A percentile compares a stretch with the other conserved stretches of the same genome.
Conservation (phyloP, 2,329 filamentous ascomycete genomes). For the Cadophora malorum region DNA sequence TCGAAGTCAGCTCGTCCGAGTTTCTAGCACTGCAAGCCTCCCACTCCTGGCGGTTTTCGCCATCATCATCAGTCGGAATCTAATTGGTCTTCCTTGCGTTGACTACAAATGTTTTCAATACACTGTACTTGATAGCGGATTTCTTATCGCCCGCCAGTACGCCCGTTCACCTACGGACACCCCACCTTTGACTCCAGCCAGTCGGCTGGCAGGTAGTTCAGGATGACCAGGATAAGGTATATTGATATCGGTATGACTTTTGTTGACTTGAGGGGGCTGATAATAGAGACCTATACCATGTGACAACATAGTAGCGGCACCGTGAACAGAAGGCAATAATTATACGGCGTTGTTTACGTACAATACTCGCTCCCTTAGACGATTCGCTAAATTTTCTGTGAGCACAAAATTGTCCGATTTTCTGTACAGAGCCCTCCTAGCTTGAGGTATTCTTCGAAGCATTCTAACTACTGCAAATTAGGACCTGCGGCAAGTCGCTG, state of each 20-base stretch:
- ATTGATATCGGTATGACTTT: background rate
- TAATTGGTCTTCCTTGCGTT: conserved; percentile 9
- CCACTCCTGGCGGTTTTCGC: conserved; percentile 9
- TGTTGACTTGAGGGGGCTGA: background rate
- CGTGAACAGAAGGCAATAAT: background rate
- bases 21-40: background rate
- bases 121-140: background rate
- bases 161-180: conserved; percentile 4
- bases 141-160: conserved; percentile 1
- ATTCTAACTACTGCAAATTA: background rate
- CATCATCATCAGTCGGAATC: background rate
- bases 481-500: background rate
- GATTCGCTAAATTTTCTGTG: background rate
- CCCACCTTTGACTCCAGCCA: conserved; percentile 10
- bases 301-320: background rate
- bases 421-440: background rate
- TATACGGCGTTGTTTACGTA: background rate
- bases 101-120: background rate
- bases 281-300: background rate
- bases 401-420: background rate
- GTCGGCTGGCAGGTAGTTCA: background rate
- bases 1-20: background rate
- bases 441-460: background rate
- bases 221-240: background rate
- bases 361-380: background rate